These are phyloP conservation scores for Amorphotheca resinae DNA, from an alignment of 495 filamentous ascomycete genomes.

Conservation along the genomic window DNA sequence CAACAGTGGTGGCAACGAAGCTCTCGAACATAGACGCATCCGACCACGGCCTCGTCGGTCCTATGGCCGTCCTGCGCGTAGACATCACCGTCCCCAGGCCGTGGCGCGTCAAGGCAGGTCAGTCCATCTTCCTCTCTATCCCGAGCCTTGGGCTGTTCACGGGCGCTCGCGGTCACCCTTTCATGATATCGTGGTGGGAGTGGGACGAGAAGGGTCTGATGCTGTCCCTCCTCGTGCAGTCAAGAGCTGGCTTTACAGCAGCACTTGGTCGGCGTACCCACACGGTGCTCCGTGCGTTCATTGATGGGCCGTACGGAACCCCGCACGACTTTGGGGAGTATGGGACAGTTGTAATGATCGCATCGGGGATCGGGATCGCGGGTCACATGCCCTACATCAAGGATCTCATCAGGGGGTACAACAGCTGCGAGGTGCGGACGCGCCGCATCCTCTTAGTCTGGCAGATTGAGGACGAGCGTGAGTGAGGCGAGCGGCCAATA, in stretches of 20 bases:
- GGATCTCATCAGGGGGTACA: conserved; percentile 23
- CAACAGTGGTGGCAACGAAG: conserved; percentile 2
- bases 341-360: conserved; percentile 25
- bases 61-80: conserved; percentile 6
- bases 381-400: conserved; percentile 28
- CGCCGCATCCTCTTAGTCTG: conserved; percentile 24
- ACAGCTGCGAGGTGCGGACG: conserved; percentile 21
- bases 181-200: conserved; percentile 27
- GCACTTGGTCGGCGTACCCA: conserved; percentile 15
- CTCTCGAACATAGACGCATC: neutral
- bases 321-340: conserved; percentile 24
- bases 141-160: conserved; percentile 21
- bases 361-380: conserved; percentile 28
- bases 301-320: conserved; percentile 27
- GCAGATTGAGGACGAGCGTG: conserved; percentile 22
- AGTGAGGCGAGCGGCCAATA: conserved; percentile 11
- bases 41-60: neutral
- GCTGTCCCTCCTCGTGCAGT: conserved; percentile 22
- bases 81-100: conserved; percentile 19
- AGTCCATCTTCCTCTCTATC: conserved; percentile 24
- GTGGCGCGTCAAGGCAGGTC: conserved; percentile 22
- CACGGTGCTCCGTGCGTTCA: conserved; percentile 18
- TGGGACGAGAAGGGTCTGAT: conserved; percentile 15
- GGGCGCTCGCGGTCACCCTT: conserved; percentile 24
- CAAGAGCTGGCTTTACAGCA: conserved; percentile 23